Percentiles rank a stretch among this genome's conserved stretches.
These are phyloP conservation scores for Sporobolomyces roseus DNA, from an alignment of 768 basidiomycete genomes.

Conservation along the genomic window DNA sequence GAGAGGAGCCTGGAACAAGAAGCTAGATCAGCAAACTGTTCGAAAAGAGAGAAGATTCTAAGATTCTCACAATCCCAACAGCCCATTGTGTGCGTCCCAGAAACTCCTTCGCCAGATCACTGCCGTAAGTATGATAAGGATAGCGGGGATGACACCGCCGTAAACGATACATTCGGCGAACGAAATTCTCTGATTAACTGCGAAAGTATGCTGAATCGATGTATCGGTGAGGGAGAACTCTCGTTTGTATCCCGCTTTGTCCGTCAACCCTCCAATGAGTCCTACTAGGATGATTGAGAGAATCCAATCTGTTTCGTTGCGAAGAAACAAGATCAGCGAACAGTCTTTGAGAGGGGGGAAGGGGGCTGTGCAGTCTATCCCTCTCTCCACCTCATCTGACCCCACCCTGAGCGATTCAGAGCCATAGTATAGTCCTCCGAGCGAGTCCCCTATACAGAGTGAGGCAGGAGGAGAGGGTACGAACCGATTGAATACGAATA, in stretches of 20 bases:
- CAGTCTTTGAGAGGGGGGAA: background rate
- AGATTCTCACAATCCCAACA: slow-evolving; percentile 58
- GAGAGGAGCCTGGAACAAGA: too few relatives aligned
- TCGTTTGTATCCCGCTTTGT: slow-evolving; percentile 56
- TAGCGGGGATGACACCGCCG: slow-evolving; percentile 58
- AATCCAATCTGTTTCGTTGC: background rate
- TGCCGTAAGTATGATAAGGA: slow-evolving; percentile 67
- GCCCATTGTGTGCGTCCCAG: slow-evolving; percentile 82
- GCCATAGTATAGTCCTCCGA: too few relatives aligned
- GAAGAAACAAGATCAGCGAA: background rate
- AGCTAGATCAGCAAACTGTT: too few relatives aligned
- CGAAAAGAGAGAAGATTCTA: too few relatives aligned
- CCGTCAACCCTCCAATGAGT: slow-evolving; percentile 19
- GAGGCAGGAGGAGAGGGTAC: background rate
- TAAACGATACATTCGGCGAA: slow-evolving; percentile 14
- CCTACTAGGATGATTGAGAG: slow-evolving; percentile 33
- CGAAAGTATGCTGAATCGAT: slow-evolving; percentile 52
- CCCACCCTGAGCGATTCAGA: too few relatives aligned
- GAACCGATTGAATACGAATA: too few relatives aligned
- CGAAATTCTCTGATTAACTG: slow-evolving; percentile 23
- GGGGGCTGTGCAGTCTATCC: too few relatives aligned
- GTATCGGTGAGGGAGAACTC: slow-evolving; percentile 74
- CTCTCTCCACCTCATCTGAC: too few relatives aligned
- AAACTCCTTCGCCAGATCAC: slow-evolving; percentile 68
- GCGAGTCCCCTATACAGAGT: too few relatives aligned